These are phyloP conservation scores for Trametes cinnabarina DNA, from an alignment of 768 basidiomycete genomes.

Conservation along the genomic window DNA sequence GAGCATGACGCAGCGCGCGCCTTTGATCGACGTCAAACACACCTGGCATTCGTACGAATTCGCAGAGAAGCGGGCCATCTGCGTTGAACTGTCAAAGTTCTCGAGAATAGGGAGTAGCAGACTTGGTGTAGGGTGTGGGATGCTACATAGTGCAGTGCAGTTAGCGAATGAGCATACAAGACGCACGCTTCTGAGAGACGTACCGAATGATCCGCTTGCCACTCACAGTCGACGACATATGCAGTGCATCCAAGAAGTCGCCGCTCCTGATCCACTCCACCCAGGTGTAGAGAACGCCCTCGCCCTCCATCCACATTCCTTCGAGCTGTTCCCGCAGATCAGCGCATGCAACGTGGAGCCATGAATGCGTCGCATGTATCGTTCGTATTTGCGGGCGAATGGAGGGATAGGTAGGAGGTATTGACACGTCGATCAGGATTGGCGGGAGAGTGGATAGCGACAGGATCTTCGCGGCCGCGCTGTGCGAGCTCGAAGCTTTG, in stretches of 20 bases:
- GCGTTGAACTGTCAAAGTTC: constrained; percentile 46
- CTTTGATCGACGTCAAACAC: constrained; percentile 73
- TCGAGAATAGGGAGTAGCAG: constrained; percentile 48
- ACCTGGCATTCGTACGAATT: constrained; percentile 72
- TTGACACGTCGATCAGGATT: constrained; percentile 51
- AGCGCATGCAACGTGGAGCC: constrained; percentile 45
- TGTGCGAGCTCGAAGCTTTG: not conserved
- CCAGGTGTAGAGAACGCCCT: constrained; percentile 66
- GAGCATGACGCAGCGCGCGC: constrained; percentile 69
- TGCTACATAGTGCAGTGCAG: constrained; percentile 32
- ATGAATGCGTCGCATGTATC: constrained; percentile 54
- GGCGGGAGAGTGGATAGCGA: constrained; percentile 60
- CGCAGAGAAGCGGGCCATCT: constrained; percentile 54
- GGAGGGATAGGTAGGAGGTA: constrained; percentile 50
- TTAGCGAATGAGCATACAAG: not conserved
- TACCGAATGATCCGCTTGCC: constrained; percentile 38
- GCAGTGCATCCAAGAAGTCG: constrained; percentile 53
- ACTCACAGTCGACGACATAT: constrained; percentile 34
- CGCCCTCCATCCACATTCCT: constrained; percentile 61
- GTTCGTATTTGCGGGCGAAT: constrained; percentile 53
- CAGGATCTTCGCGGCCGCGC: constrained; percentile 14
- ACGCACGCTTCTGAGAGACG: constrained; percentile 19
- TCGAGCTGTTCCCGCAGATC: constrained; percentile 40
- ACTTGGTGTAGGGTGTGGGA: constrained; percentile 57
- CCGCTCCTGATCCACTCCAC: constrained; percentile 69